Base-by-base conservation (phyloP, 2,329 filamentous ascomycete genomes). In the Ophiostoma triangulosporum region DNA sequence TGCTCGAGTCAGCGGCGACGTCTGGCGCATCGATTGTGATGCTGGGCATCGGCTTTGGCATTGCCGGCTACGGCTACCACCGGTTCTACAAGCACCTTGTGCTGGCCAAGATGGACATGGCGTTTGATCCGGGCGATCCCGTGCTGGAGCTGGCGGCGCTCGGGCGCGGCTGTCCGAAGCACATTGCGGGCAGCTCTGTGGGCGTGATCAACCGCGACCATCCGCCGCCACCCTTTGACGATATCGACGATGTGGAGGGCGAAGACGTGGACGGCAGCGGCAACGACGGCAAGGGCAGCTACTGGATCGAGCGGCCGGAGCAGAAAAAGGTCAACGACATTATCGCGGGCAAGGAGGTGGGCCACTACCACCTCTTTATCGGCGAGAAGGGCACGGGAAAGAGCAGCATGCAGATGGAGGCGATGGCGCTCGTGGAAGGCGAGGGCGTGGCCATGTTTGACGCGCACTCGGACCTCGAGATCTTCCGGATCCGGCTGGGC, bases 301-400 rank as follows among this genome's bases (percentile, higher is more conserved):
- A 86, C 62, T 96, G 93, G 93, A 81, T 97, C 50, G 69, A 78
- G 58, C 83, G 91, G 27, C 81, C 85, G 14, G 91, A 98, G 70
- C 93, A 98, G 66, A 66, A 71, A 4, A 80, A 76, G 56, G 83
- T 98, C 57, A 84, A 98, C 65, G 73, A 70, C n/a, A 96, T 98
- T 59, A 78, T 98, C 24, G 70, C 76, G 48, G 93, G 93, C 1
- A 69, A 74, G 3, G 74, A 80, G 27, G 73, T 73, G 46, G 93
- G 93, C 11, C 89, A 94, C 64, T 98, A 98, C 64, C 87, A 93
- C 67, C 76, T 98, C 2, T 73, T 98, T 2, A 81, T 97, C 48
- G 93, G 93, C 45, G 93, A 97, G 64, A 97, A 98, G 69, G 93
- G 93, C 5, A 94, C 88, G 0, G 93, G 93, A 6, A 98, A 98